These are phyloP conservation scores for Arthrobotrys pseudoclavata DNA, from an alignment of 2,329 filamentous ascomycete genomes.

Conservation along the genomic window DNA sequence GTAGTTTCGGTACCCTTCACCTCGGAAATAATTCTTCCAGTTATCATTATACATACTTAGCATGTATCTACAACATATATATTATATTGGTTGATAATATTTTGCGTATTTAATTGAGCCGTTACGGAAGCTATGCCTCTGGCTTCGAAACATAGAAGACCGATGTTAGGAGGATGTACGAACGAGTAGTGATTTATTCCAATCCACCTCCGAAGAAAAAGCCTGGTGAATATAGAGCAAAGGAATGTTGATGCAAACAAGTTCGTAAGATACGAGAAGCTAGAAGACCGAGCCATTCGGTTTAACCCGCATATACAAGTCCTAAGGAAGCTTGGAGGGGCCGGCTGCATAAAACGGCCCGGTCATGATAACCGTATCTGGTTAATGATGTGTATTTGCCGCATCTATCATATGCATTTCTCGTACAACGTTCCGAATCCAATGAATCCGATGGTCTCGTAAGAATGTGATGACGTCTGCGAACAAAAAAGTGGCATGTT, in stretches of 20 bases:
- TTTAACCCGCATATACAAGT: no score
- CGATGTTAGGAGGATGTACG: no score
- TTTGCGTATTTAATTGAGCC: no score
- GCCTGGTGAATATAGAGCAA: background rate
- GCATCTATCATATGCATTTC: background rate
- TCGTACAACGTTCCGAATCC: background rate
- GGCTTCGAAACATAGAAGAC: no score
- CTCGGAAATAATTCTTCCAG: no score
- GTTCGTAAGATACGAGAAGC: background rate
- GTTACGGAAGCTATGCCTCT: no score
- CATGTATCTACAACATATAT: no score
- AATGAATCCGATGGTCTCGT: background rate
- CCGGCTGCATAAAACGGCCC: constrained; percentile 2
- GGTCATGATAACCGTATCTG: background rate
- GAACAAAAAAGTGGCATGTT: constrained; percentile 5
- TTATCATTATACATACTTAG: no score
- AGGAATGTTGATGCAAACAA: background rate
- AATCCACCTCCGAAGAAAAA: no score
- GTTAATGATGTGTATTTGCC: constrained; percentile 1
- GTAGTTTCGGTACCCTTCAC: no score
- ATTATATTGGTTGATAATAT: no score
- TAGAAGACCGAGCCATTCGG: background rate
- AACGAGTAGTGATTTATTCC: no score
- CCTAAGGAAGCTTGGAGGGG: background rate
- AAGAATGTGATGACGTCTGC: constrained; percentile 38